Evolutionary conservation across 805 yeast genomes (phyloP), one percentile per base, ranked within the genome.

Genomic region (Starmerella asiatica): DNA sequence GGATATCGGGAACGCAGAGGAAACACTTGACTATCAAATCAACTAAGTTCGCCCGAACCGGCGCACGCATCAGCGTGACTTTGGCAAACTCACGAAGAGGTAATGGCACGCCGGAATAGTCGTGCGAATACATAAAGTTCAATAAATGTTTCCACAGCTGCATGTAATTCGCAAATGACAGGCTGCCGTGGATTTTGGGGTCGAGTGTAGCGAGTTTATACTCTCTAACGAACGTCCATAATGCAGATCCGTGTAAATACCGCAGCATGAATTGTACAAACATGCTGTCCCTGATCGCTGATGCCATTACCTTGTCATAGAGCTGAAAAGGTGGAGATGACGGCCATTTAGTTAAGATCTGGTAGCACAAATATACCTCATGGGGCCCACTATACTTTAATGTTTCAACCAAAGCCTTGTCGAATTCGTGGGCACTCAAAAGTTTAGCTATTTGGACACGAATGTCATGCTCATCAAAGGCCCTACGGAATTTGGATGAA

Each of bases 181-280:
- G 2, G 3, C 29, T 21, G 12, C 24, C 17, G 16, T 11, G 36
- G 28, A 23, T 19, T 16, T 9, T 21, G 16, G 20, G 24, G 5
- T 18, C 14, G 5, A 15, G 16, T 4, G 26, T 32, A 5, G 12
- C 16, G 3, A 40, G 39, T 14, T 28, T 9, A 12, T 30, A 19
- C 2, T 20, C n/a, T 2, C 16, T 4, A 11, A 31, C 15, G 15
- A 40, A 36, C 1, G 3, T 3, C 43, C 42, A 38, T 1, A 36
- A 32, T 4, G 15, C 28, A 8, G 5, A 17, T 11, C 15, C 18
- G 5, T 29, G 20, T 9, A n/a, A 20, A 17, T 34, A 37, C 5
- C 7, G 8, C 9, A 44, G 38, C 43, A 41, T 38, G 29, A 41
- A 40, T 7, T 44, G 47, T 1, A 41, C 32, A 20, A 28, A 38